phyloP scores from a whole-genome alignment of 2,329 filamentous ascomycete genomes.

The Cercospora janseana region DNA sequence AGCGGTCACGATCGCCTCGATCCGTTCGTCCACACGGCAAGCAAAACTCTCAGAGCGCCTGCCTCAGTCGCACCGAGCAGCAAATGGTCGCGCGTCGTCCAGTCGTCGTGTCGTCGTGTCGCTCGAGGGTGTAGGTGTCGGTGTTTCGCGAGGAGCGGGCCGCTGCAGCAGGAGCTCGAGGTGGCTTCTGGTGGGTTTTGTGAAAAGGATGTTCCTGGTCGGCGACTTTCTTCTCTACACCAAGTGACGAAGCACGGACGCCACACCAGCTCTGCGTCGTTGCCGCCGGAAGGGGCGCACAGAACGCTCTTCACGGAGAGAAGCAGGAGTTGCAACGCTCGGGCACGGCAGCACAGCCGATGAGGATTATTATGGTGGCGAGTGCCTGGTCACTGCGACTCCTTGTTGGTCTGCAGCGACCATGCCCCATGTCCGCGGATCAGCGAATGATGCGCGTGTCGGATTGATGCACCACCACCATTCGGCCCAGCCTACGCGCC shows the following conservation, averaged over 20 bases:
- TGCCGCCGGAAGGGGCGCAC: not conserved
- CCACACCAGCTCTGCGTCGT: not conserved
- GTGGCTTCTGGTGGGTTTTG: not conserved
- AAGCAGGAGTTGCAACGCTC: not conserved
- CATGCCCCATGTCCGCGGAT: not conserved
- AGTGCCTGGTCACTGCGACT: not conserved
- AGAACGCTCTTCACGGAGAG: not conserved
- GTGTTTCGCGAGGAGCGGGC: conserved; percentile 1
- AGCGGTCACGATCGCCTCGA: not conserved
- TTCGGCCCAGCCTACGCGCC: not conserved
- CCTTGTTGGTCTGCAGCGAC: conserved; percentile 4
- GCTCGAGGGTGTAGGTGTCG: not conserved
- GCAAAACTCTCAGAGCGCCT: conserved; percentile 5
- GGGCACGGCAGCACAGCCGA: not conserved
- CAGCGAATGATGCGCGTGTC: conserved; percentile 1
- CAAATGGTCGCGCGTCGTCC: not conserved
- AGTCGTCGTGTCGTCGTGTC: not conserved
- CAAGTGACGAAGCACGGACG: not conserved
- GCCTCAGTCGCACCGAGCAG: not conserved
- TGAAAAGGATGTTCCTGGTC: conserved; percentile 7
- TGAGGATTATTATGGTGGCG: not conserved
- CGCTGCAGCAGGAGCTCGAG: conserved; percentile 1
- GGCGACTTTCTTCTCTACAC: not conserved
- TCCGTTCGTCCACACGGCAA: not conserved
- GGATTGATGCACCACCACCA: not conserved